These are phyloP conservation scores for Cardiospermum halicacabum DNA, from an alignment of 345 rosid species.

Conservation along the genomic window DNA sequence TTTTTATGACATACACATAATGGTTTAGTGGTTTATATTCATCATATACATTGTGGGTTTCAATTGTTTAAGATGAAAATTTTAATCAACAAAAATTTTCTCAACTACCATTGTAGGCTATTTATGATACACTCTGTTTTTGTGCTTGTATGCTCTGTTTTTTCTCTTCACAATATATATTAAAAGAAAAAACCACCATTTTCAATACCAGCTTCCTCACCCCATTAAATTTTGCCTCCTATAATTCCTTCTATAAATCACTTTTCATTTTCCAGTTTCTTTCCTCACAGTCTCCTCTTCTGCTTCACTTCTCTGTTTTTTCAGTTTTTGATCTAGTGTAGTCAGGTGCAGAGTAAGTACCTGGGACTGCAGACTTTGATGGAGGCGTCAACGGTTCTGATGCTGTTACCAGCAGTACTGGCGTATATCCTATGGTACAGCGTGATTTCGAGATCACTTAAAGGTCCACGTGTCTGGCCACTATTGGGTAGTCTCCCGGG, in stretches of 20 bases:
- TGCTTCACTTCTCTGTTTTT: not conserved
- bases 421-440: constrained; percentile 55
- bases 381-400: constrained; percentile 42
- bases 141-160: not conserved
- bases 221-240: constrained; percentile 13
- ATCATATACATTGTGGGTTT: not conserved
- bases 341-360: not conserved
- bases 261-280: not conserved
- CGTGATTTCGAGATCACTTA: constrained; percentile 29
- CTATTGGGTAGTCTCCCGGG: constrained; percentile 75
- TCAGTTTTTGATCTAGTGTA: not conserved
- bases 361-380: constrained; percentile 14
- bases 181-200: not conserved
- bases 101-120: constrained; percentile 18
- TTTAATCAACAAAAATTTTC: too few relatives aligned
- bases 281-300: not conserved
- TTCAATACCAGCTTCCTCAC: constrained; percentile 8
- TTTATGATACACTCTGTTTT: constrained; percentile 3
- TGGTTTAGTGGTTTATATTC: not conserved
- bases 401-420: constrained; percentile 36
- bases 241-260: constrained; percentile 14
- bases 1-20: not conserved
- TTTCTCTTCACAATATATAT: not conserved
- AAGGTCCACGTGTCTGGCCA: constrained; percentile 77
- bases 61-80: not conserved